Evolutionary conservation across 352 stramenopile genomes (phyloP).

Genomic region (Phytophthora megakarya): DNA sequence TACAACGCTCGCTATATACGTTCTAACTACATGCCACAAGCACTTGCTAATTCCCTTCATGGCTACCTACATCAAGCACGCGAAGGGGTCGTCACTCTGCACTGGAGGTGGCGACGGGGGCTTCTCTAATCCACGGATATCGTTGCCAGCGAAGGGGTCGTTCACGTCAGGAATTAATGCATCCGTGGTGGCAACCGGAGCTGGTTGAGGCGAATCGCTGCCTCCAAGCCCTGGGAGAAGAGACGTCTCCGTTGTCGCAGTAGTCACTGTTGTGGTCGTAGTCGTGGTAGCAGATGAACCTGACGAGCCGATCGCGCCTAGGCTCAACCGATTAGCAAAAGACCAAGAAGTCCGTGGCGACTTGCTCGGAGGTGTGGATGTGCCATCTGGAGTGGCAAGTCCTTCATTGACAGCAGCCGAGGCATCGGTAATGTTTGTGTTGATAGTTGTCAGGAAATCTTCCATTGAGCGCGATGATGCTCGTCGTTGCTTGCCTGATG

Average conservation of each 20-base stretch:
- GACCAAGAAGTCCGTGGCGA: constrained; percentile 45
- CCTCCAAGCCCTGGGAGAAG: constrained; percentile 26
- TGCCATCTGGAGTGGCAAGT: constrained; percentile 32
- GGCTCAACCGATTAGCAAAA: constrained; percentile 38
- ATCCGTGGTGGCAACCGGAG: constrained; percentile 14
- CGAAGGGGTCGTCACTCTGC: constrained; percentile 66
- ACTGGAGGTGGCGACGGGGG: constrained; percentile 34
- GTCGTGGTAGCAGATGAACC: constrained; percentile 18
- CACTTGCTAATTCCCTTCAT: constrained; percentile 8
- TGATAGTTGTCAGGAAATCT: constrained; percentile 68
- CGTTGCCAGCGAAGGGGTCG: constrained; percentile 70
- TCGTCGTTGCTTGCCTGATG: constrained; percentile 44
- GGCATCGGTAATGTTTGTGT: constrained; percentile 52
- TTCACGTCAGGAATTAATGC: constrained; percentile 34
- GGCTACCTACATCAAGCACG: constrained; percentile 54
- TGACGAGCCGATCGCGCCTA: constrained; percentile 33
- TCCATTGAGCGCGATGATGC: constrained; percentile 68
- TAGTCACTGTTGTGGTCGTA: constrained; percentile 11
- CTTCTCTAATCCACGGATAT: constrained; percentile 59
- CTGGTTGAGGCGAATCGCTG: constrained; percentile 9
- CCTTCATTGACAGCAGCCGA: constrained; percentile 33
- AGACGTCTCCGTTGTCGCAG: constrained; percentile 13
- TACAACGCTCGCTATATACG: constrained; percentile 13
- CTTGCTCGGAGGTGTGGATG: constrained; percentile 43
- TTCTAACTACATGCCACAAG: constrained; percentile 28